Percentiles rank a stretch among this genome's conserved stretches.
Conservation (phyloP, 352 stramenopile genomes). For the Globisporangium spiculum region DNA sequence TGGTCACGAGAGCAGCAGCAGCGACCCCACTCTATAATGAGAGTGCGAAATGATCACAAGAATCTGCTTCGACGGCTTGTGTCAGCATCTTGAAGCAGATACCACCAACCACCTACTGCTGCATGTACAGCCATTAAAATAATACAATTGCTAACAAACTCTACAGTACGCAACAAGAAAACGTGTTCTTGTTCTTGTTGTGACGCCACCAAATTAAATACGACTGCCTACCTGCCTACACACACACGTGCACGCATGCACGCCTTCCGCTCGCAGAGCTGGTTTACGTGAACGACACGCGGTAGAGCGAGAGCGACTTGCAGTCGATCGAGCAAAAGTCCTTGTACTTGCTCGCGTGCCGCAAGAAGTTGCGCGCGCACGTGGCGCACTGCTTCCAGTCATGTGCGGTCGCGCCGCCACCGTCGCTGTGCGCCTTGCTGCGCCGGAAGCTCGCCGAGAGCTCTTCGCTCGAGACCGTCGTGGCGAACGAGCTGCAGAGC, state of each 20-base stretch:
- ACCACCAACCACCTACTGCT: not conserved
- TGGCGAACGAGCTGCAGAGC: constrained; percentile 62
- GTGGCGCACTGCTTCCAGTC: constrained; percentile 49
- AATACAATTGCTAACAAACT: not conserved
- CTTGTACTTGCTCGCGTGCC: constrained; percentile 43
- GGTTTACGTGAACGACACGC: constrained; percentile 16
- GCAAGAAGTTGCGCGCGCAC: constrained; percentile 62
- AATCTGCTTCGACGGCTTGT: not conserved
- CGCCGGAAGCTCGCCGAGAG: constrained; percentile 25
- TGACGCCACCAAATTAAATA: constrained; percentile 15
- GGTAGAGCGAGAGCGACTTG: constrained; percentile 67
- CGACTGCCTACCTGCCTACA: not conserved
- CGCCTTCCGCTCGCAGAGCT: not conserved
- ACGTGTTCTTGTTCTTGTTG: constrained; percentile 3
- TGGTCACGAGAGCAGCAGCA: not conserved
- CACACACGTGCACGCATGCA: not conserved
- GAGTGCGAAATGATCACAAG: not conserved
- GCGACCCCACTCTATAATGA: not conserved
- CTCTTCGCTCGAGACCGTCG: constrained; percentile 38
- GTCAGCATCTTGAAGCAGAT: not conserved
- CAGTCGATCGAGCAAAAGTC: constrained; percentile 76
- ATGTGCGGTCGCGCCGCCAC: constrained; percentile 10
- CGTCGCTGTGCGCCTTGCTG: constrained; percentile 56
- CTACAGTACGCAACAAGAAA: not conserved
- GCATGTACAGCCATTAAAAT: not conserved